Evolutionary conservation across 192 early-diverging fungal species (phyloP), one percentile per base, ranked within the genome.

Genomic region (Geranomyces michiganensis): DNA sequence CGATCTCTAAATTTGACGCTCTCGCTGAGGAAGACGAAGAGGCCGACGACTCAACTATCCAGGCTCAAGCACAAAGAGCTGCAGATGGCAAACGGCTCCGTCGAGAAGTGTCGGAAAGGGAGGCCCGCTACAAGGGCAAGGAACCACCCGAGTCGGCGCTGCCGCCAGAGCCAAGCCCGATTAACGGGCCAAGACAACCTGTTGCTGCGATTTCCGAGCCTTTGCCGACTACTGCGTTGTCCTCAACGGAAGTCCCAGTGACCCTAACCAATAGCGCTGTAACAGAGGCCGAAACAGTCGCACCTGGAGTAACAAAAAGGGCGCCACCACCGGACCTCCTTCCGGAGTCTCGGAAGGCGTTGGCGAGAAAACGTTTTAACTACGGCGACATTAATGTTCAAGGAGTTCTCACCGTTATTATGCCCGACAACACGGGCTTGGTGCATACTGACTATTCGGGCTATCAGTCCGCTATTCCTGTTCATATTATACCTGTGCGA

Each of bases 361-460:
- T 27, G 26, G 22, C 31, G 15, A 19, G 30, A 17, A 27, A 17
- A 17, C 24, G 58, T 7, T 7, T 29, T 32, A 29, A 33, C 58
- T 60, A 27, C 31, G 7, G 7, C 2, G 58, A 60, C 29, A 17
- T 32, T 4, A 60, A 4, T 33, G 29, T 29, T 29, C 6, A 19
- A 29, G 58, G 58, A 7, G 31, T 32, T 8, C 31, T 60, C 7
- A 60, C 29, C 3, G 31, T 33, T 60, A 2, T 60, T 2, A 29
- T 29, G 58, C 58, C 58, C 29, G 58, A 60, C 58, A 8, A 27
- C 31, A 60, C 58, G 29, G 58, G 58, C 5, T 19, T 60, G 27
- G 58, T 60, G 29, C 24, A n/a, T 7, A 26, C 24, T 26, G 51
- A 53, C 24, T 53, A 53, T 15, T 26, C n/a, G 7, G 17, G 51